Percentiles rank a stretch among this genome's conserved stretches.
These are phyloP conservation scores for Auxenochlorella protothecoides DNA, from an alignment of 139 green algal genomes.

Conservation along the genomic window DNA sequence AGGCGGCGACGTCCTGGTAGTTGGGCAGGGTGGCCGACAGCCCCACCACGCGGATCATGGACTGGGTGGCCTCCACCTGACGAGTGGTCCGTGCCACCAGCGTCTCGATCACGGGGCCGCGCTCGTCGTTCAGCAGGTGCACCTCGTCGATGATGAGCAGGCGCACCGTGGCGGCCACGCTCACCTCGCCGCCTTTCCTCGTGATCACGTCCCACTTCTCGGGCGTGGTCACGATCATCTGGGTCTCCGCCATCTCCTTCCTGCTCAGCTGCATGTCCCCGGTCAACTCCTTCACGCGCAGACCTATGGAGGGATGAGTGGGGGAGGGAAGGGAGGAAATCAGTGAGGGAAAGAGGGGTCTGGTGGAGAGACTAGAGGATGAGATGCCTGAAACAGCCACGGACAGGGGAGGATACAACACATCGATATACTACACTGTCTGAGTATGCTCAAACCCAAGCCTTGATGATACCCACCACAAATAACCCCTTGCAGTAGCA, in stretches of 20 bases:
- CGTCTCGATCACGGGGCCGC: conserved; percentile 95
- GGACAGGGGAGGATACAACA: too few species aligned
- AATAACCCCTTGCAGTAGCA: too few species aligned
- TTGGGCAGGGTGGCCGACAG: conserved; percentile 96
- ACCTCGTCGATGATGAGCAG: conserved; percentile 87
- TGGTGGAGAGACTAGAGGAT: not conserved
- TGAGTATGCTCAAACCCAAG: too few species aligned
- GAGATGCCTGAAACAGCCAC: not conserved
- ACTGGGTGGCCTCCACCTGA: conserved; percentile 87
- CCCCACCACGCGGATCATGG: conserved; percentile 97
- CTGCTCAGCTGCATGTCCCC: conserved; percentile 95
- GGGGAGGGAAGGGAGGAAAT: not conserved
- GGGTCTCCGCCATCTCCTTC: conserved; percentile 82
- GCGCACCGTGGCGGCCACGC: conserved; percentile 58
- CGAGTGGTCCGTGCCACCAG: conserved; percentile 88
- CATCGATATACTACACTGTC: too few species aligned
- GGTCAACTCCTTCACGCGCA: conserved; percentile 80
- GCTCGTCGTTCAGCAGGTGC: conserved; percentile 95
- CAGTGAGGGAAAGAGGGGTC: not conserved
- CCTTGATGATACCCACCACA: too few species aligned
- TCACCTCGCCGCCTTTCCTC: conserved; percentile 77
- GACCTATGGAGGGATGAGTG: conserved; percentile 21
- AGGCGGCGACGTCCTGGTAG: conserved; percentile 86
- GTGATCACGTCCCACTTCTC: conserved; percentile 99
- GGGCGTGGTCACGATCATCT: conserved; percentile 98